Percentiles rank a stretch among this genome's conserved stretches.
Evolutionary conservation across 2,329 filamentous ascomycete species (phyloP).

Genomic region (Trichoderma cornu-damae): DNA sequence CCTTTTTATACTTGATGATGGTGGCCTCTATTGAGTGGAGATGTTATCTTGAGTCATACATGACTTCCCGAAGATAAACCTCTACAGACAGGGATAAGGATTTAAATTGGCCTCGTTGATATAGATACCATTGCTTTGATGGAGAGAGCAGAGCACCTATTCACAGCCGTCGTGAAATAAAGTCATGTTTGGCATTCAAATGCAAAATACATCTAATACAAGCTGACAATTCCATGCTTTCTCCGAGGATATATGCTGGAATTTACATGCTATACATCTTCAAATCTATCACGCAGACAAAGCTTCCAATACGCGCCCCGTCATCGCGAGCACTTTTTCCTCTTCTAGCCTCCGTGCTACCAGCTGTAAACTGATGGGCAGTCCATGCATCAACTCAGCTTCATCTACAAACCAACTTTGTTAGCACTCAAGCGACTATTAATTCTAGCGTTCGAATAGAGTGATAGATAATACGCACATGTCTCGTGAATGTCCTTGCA

Average conservation of each 20-base stretch:
- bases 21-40: too few species aligned
- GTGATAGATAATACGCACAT: conserved; percentile 34
- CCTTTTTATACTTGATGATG: too few species aligned
- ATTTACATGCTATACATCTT: neutral
- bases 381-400: conserved; percentile 35
- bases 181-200: too few species aligned
- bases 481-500: conserved; percentile 38
- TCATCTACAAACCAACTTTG: conserved; percentile 32
- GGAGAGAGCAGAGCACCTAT: too few species aligned
- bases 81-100: too few species aligned
- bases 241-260: neutral
- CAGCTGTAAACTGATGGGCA: conserved; percentile 41
- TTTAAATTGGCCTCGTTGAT: too few species aligned
- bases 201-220: neutral
- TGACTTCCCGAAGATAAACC: too few species aligned
- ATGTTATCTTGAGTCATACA: too few species aligned
- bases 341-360: conserved; percentile 40
- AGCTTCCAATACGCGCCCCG: conserved; percentile 25
- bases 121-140: neutral
- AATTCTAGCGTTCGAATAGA: neutral
- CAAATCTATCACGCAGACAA: conserved; percentile 7
- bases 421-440: neutral
- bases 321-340: conserved; percentile 37
- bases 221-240: too few species aligned
- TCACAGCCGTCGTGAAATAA: too few species aligned